Percentiles rank a stretch among this genome's conserved stretches.
These are phyloP conservation scores for Butyriboletus loyo DNA, from an alignment of 768 basidiomycete genomes.

Conservation along the genomic window DNA sequence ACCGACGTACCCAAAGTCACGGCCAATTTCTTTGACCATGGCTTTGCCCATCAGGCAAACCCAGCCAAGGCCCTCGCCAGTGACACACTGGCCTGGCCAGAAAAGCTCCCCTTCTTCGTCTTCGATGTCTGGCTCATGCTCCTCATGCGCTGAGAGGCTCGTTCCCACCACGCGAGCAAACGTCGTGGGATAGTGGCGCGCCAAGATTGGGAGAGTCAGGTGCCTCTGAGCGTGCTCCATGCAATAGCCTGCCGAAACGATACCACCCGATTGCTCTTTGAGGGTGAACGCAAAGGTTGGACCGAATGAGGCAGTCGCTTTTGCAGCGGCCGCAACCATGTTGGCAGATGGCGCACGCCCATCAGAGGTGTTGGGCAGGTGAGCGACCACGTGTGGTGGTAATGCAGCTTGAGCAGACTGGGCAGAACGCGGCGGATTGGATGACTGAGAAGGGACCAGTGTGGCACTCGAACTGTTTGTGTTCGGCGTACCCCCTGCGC, in stretches of 20 bases:
- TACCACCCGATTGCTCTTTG: slow-evolving; percentile 34
- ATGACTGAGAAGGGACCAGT: slow-evolving; percentile 23
- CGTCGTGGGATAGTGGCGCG: slow-evolving; percentile 71
- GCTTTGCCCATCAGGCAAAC: slow-evolving; percentile 84
- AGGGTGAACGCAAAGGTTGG: slow-evolving; percentile 24
- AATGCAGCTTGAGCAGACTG: slow-evolving; percentile 38
- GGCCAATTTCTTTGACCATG: slow-evolving; percentile 82
- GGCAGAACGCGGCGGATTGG: slow-evolving; percentile 27
- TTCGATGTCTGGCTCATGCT: slow-evolving; percentile 78
- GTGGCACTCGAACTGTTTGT: slow-evolving; percentile 29
- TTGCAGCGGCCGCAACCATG: slow-evolving; percentile 32
- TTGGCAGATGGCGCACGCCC: slow-evolving; percentile 26
- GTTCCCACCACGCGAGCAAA: slow-evolving; percentile 71
- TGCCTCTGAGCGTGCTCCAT: slow-evolving; percentile 49
- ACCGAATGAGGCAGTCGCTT: slow-evolving; percentile 28
- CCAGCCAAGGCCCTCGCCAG: slow-evolving; percentile 80
- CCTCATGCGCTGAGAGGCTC: slow-evolving; percentile 59
- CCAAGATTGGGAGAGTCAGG: slow-evolving; percentile 64
- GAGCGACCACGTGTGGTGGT: slow-evolving; percentile 33
- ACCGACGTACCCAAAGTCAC: slow-evolving; percentile 69
- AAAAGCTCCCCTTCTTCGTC: slow-evolving; percentile 85
- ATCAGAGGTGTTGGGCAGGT: slow-evolving; percentile 29
- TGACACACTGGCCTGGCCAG: slow-evolving; percentile 74
- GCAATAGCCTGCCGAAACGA: slow-evolving; percentile 40
- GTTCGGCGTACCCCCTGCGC: slow-evolving; percentile 55